A percentile compares a stretch with the other conserved stretches of the same genome.
Conservation (phyloP, 1,284 basidiomycete species). For the Irpex sp. region DNA sequence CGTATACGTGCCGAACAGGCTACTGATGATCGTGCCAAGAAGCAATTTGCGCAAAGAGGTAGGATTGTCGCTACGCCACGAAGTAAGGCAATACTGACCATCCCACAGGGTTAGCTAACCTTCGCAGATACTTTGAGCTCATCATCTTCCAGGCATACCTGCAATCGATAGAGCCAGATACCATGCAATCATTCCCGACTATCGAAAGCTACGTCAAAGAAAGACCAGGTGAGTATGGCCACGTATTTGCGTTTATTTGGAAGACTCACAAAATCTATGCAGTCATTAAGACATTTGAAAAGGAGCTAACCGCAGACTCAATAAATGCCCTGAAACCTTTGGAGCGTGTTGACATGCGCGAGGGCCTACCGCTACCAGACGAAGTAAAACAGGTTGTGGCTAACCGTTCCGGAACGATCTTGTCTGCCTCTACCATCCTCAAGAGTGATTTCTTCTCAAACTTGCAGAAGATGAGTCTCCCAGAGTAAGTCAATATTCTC, state of each 20-base stretch:
- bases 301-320: constrained; percentile 82
- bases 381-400: constrained; percentile 85
- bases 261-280: constrained; percentile 5
- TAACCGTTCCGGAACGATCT: constrained; percentile 81
- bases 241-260: constrained; percentile 39
- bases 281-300: constrained; percentile 96
- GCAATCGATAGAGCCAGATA: constrained; percentile 82
- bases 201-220: constrained; percentile 82
- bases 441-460: constrained; percentile 98
- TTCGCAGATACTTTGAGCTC: constrained; percentile 87
- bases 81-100: neutral
- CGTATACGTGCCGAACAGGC: constrained; percentile 74
- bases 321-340: constrained; percentile 83
- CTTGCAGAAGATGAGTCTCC: constrained; percentile 91
- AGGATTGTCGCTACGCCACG: neutral
- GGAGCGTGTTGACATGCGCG: constrained; percentile 67
- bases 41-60: constrained; percentile 70
- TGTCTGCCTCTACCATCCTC: constrained; percentile 91
- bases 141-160: constrained; percentile 95
- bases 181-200: constrained; percentile 70
- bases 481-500: constrained; percentile 59
- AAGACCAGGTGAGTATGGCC: constrained; percentile 70
- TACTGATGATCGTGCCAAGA: constrained; percentile 67
- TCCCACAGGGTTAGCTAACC: constrained; percentile 66
- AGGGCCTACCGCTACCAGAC: constrained; percentile 83